Base-by-base conservation (phyloP, 2,329 filamentous ascomycete species). In the Aspergillus hiratsukae region DNA sequence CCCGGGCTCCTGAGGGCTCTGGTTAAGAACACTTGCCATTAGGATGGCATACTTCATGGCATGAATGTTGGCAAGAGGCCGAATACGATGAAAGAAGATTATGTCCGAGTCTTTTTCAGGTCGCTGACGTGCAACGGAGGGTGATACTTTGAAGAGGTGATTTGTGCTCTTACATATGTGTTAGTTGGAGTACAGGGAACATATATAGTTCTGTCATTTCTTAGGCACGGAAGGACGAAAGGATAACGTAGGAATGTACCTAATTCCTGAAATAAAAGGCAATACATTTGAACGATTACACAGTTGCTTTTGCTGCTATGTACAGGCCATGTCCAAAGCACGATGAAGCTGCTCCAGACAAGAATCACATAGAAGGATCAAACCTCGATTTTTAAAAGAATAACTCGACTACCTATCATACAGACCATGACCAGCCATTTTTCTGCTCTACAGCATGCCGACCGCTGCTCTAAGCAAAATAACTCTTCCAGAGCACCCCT, bases 401-500 rank as follows among this genome's bases (percentile, higher is more conserved):
- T 37, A 17, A 35, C 31, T n/a, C 1, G 31, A 37, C 31, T 37
- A 37, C 14, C 31, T 37, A 37, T 37, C 31, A 37, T 37, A 37
- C 14, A 37, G 31, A 37, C 14, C 14, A n/a, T 37, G 14, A 37
- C 31, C 14, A 17, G 14, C 14, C 11, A n/a, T 8, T 43, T 10
- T 49, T 19, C n/a, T n/a, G 19, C 37, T 48, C 35, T 25, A 49
- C 8, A 45, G 31, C 4, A 14, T 37, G 17, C 14, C 5, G 31
- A 8, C 31, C 23, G 19, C 10, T 17, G 11, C 21, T 27, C 48
- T 78, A 96, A 43, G 92, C 95, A 79, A 99, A 99, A 72, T 99
- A 99, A 74, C 93, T 97, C 87, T 99, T 99, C 94, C 94, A 99
- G 52, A 99, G 79, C 49, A 99, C 95, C 52, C 94, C 94, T 68